phyloP scores from a whole-genome alignment of 495 filamentous ascomycete genomes.

The Antarctomyces pellizariae region DNA sequence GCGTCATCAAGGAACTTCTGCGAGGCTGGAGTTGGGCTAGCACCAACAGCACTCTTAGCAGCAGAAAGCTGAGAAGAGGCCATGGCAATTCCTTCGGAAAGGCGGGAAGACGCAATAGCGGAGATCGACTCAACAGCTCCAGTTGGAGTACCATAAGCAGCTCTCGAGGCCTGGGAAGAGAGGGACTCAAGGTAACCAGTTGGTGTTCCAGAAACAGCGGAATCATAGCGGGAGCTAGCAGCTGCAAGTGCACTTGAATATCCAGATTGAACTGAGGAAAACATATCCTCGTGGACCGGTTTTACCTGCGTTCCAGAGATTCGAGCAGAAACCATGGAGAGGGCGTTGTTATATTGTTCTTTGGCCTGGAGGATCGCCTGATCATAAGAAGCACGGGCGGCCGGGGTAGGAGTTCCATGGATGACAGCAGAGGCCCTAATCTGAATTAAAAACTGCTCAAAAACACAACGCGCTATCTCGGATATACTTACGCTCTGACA shows the following conservation, averaged over 20 bases:
- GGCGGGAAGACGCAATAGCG: conserved; percentile 37
- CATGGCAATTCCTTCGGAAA: conserved; percentile 35
- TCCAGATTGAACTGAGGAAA: conserved; percentile 40
- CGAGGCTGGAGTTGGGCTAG: conserved; percentile 25
- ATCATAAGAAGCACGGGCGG: conserved; percentile 31
- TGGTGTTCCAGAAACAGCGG: conserved; percentile 21
- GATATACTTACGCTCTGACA: conserved; percentile 26
- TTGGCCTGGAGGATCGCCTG: conserved; percentile 34
- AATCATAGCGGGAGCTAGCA: conserved; percentile 31
- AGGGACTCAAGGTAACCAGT: conserved; percentile 11
- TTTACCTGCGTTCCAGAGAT: conserved; percentile 40
- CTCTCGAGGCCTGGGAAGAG: conserved; percentile 14
- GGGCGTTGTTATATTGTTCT: conserved; percentile 39
- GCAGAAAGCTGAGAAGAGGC: conserved; percentile 42
- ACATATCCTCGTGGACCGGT: conserved; percentile 32
- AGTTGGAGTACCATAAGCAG: conserved; percentile 16
- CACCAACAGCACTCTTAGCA: conserved; percentile 31
- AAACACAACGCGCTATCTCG: not conserved
- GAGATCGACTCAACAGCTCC: conserved; percentile 27
- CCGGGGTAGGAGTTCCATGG: conserved; percentile 32
- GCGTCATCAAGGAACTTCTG: conserved; percentile 34
- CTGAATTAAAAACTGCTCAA: conserved; percentile 2
- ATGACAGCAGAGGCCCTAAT: conserved; percentile 31
- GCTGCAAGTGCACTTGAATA: conserved; percentile 41
- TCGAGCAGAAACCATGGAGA: conserved; percentile 37